Evolutionary conservation across 805 yeast genomes (phyloP).

Genomic region (Saccharomycopsis javanensis): DNA sequence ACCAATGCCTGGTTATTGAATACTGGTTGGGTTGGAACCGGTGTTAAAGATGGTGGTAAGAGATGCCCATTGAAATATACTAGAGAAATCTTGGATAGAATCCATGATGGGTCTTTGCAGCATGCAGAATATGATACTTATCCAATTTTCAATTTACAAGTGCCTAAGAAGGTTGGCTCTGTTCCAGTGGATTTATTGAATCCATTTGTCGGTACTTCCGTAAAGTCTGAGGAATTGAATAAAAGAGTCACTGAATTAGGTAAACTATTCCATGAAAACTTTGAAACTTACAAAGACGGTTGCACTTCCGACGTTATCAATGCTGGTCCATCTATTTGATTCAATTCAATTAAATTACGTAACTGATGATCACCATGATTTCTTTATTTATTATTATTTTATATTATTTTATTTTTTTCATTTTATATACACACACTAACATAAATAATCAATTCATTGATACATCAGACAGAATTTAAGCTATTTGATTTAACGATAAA

Average conservation of each 20-base stretch:
- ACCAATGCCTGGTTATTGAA: constrained; percentile 94
- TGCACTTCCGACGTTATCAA: constrained; percentile 81
- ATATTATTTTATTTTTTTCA: background rate
- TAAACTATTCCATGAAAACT: constrained; percentile 72
- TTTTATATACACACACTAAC: background rate
- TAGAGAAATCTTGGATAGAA: constrained; percentile 89
- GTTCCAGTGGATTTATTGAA: constrained; percentile 82
- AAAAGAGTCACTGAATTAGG: constrained; percentile 38
- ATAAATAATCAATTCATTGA: too few relatives aligned
- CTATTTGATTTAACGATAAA: too few relatives aligned
- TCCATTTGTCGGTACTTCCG: constrained; percentile 76
- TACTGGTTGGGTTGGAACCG: constrained; percentile 98
- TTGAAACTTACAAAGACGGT: constrained; percentile 69
- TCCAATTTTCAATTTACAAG: constrained; percentile 77
- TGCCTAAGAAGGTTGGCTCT: constrained; percentile 66
- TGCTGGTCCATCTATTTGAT: constrained; percentile 64
- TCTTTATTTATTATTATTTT: background rate
- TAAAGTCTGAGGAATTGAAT: constrained; percentile 5
- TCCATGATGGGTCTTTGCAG: constrained; percentile 82
- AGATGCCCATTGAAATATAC: constrained; percentile 97
- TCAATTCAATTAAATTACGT: background rate
- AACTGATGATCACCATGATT: background rate
- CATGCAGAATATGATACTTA: constrained; percentile 73
- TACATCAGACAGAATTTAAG: too few relatives aligned
- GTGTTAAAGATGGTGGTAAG: constrained; percentile 88